These are phyloP conservation scores for Brassica balearica DNA, from an alignment of 441 rosid species.

Conservation along the genomic window DNA sequence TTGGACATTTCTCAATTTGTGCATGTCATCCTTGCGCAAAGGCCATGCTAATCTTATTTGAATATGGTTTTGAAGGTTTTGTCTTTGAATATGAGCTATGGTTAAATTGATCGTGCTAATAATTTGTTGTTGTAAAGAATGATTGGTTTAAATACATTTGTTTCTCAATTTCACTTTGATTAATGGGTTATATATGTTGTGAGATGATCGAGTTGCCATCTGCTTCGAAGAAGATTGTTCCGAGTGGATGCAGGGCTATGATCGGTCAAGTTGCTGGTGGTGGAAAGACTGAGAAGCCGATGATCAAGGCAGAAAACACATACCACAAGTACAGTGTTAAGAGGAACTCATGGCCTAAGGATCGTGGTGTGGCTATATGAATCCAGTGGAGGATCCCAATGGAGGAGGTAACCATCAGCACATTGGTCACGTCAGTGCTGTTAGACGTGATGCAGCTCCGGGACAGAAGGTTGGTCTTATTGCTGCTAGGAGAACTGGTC, in stretches of 20 bases:
- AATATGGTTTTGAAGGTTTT: neutral
- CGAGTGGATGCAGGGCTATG: conserved; percentile 76
- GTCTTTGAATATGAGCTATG: neutral
- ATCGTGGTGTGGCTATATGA: conserved; percentile 92
- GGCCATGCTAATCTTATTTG: conserved; percentile 67
- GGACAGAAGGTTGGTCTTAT: conserved; percentile 94
- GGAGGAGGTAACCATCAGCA: conserved; percentile 97
- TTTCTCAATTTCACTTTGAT: neutral
- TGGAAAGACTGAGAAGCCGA: conserved; percentile 89
- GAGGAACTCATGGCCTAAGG: conserved; percentile 97
- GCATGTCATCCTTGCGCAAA: conserved; percentile 78
- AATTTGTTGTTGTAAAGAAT: neutral
- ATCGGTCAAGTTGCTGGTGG: conserved; percentile 86
- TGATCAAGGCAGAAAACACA: conserved; percentile 89
- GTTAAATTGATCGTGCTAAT: neutral
- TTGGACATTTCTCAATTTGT: conserved; percentile 66
- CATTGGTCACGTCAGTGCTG: conserved; percentile 87
- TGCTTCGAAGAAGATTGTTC: conserved; percentile 64
- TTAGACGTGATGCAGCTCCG: conserved; percentile 83
- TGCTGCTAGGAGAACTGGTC: conserved; percentile 90
- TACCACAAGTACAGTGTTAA: conserved; percentile 83
- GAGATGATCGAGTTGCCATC: conserved; percentile 72
- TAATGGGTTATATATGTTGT: neutral
- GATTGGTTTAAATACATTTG: neutral
- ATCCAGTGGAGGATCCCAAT: conserved; percentile 93